Base-by-base conservation (phyloP, 2,329 filamentous ascomycete species). In the Hirsutella minnesotensis region DNA sequence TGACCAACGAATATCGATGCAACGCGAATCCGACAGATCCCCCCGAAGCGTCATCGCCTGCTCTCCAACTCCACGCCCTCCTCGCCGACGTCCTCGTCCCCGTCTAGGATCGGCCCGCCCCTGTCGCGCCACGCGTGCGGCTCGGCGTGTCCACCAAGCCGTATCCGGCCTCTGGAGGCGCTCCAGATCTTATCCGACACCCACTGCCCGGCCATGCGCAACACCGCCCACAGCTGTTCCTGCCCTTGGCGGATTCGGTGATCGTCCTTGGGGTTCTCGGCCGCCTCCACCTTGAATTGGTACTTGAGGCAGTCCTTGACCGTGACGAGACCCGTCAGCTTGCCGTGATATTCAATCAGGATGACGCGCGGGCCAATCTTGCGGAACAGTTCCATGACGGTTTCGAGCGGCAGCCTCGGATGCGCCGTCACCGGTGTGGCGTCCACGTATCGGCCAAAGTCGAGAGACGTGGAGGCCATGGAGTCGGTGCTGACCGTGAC, bases 271-370 rank as follows among this genome's bases (percentile, higher is more conserved):
- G 77, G 77, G 53, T 86, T 81, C 62, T 92, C 88, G 35, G 83
- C 79, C 9, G 86, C 86, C 61, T 98, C 92, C 1, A 85, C 86
- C 67, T 92, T 94, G 75, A 96, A 95, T 62, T 98, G 90, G 56
- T 94, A 96, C 60, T 92, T 94, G 44, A 98, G 68, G 52, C 92
- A 96, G 60, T 98, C 92, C 61, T 98, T 98, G 48, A 95, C 85
- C 0, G 92, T 98, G 1, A 98, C 86, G 0, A 98, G 72, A 0
- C 92, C 92, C 0, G 76, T 77, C 2, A 98, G 72, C 40, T 78
- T 77, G 13, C 92, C 92, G 45, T 86, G 83, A 57, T 95, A 83
- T 61, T 98, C 92, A 33, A 95, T 83, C 3, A 98, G 72, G 40
- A 98, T 90, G 5, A 95, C 88, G 1, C 92, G 78, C 0, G 90